A percentile compares a stretch with the other conserved stretches of the same genome.
Conservation (phyloP, 495 filamentous ascomycete species). For the Penicillium alfredii region DNA sequence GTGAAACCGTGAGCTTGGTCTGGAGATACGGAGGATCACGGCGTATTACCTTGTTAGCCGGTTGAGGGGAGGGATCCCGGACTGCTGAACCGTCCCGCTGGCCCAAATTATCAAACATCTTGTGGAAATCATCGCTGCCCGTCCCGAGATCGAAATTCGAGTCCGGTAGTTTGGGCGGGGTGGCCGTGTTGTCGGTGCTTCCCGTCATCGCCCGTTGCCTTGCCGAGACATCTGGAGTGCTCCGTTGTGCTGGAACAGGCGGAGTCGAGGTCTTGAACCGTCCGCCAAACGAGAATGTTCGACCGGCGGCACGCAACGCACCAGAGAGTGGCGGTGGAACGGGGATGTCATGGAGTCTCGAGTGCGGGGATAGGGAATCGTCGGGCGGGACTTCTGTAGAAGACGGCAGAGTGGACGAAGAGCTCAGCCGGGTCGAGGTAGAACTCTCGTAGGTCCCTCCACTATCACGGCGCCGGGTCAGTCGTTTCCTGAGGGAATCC, state of each 20-base stretch:
- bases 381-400: conserved; percentile 59
- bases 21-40: too few relatives aligned
- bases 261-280: conserved; percentile 34
- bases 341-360: conserved; percentile 51
- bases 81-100: conserved; percentile 46
- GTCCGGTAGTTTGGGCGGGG: conserved; percentile 61
- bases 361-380: conserved; percentile 46
- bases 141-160: conserved; percentile 46
- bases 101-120: conserved; percentile 57
- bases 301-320: conserved; percentile 57
- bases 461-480: conserved; percentile 48
- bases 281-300: conserved; percentile 67
- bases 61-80: conserved; percentile 21
- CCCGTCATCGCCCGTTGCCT: conserved; percentile 48
- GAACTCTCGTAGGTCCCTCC: conserved; percentile 62
- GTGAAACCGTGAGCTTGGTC: conserved; percentile 11
- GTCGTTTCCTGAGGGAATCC: conserved; percentile 21
- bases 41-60: conserved; percentile 19
- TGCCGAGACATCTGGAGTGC: conserved; percentile 32
- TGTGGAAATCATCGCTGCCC: conserved; percentile 57
- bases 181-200: conserved; percentile 58
- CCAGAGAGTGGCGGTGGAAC: conserved; percentile 45
- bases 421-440: conserved; percentile 57
- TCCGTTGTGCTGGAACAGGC: conserved; percentile 38
- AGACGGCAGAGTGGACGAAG: conserved; percentile 66